These are phyloP conservation scores for Fragaria vesca DNA, from an alignment of 306 rosid genomes.

Conservation along the genomic window DNA sequence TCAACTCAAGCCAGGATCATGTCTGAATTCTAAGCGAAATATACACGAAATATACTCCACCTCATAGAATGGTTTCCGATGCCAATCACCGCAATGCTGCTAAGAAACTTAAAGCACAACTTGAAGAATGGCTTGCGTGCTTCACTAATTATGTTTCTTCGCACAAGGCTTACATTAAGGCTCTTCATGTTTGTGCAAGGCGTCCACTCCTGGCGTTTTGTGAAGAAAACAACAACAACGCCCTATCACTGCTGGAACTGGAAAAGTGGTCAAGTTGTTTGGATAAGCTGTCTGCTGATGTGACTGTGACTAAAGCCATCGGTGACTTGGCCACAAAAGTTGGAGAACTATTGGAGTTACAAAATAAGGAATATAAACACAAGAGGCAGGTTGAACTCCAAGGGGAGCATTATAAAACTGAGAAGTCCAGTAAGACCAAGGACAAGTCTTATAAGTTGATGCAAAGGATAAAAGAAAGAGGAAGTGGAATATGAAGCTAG, in stretches of 20 bases:
- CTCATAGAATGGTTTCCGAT: neutral
- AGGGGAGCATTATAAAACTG: neutral
- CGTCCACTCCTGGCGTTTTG: neutral
- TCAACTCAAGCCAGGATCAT: too few species aligned
- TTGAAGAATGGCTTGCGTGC: neutral
- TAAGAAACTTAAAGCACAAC: neutral
- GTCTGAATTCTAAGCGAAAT: too few species aligned
- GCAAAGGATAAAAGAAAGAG: neutral
- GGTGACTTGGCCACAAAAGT: neutral
- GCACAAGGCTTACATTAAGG: neutral
- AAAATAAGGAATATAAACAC: neutral
- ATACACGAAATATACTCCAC: too few species aligned
- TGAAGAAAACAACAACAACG: neutral
- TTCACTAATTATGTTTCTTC: neutral
- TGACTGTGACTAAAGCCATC: neutral
- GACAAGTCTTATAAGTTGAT: too few species aligned
- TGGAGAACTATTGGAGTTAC: neutral
- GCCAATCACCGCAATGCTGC: neutral
- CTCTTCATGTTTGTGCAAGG: neutral
- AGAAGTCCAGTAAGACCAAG: neutral
- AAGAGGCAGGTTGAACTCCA: neutral
- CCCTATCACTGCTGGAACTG: neutral
- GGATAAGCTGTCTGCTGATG: neutral
- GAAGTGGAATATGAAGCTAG: neutral
- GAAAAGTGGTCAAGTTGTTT: neutral